Base-by-base conservation (phyloP, 768 basidiomycete species). In the Dentipellis fragilis region DNA sequence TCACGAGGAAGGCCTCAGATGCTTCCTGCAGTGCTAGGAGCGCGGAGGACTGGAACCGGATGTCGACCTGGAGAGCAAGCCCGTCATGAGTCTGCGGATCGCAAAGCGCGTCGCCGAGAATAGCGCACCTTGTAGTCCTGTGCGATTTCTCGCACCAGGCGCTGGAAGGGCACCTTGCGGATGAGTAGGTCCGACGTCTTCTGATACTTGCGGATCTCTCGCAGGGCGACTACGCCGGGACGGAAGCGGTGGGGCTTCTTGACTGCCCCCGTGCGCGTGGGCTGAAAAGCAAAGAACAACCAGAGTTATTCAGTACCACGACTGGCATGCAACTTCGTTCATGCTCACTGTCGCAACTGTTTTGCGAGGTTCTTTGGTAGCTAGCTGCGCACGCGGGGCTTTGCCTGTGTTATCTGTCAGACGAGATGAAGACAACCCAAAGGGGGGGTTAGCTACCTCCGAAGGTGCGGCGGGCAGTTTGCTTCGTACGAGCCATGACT, bases 211-310 rank as follows among this genome's bases (percentile, higher is more conserved):
- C 84, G 72, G 63, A 86, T 87, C 72, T 87, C 84, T 72, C 84
- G 82, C 57, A 87, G 79, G 63, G 85, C 85, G 69, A 87, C 84
- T 50, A 84, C 87, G 69, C 85, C 85, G 55, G 85, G 85, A 70
- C 83, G 79, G 78, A 86, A 87, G 56, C 86, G 80, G 81, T 86
- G 85, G 61, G 85, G 85, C 73, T 86, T 87, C 81, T 87, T 88
- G 68, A 88, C 83, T 6, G 81, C 60, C 80, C 68, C 49, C 6
- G 29, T 29, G 29, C 29, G 29, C 8, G 40, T 9, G 9, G 19
- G 14, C 40, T 42, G 40, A 42, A 9, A 14, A 19, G 19, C 40
- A 42, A 14, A 42, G 40, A 19, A 42, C 40, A 42, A 42, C 3
- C 3, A 14, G 9, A 14, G 40, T 42, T 8, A 42, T 3, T 42